Percentiles rank a stretch among this genome's conserved stretches.
Conservation (phyloP, 1,284 basidiomycete species). For the Hymenochaete sp. region DNA sequence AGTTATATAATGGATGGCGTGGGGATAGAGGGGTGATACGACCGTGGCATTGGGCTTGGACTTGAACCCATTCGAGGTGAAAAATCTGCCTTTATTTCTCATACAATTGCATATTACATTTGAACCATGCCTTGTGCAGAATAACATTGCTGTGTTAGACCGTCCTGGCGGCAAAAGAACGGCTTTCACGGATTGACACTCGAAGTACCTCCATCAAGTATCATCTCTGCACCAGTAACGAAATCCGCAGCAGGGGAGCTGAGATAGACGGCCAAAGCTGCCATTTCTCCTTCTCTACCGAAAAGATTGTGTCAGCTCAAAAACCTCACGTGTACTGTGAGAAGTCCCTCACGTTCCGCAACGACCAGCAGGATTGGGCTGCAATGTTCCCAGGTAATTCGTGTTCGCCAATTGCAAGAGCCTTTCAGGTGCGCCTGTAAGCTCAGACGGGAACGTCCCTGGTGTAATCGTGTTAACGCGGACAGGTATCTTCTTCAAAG, state of each 20-base stretch:
- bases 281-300: conserved; percentile 59
- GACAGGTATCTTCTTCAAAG: conserved; percentile 55
- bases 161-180: too few species aligned
- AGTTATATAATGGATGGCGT: too few species aligned
- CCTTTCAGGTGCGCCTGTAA: conserved; percentile 44
- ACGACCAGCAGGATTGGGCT: conserved; percentile 51
- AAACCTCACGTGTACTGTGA: not conserved
- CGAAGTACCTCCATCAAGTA: conserved; percentile 64
- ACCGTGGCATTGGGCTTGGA: too few species aligned
- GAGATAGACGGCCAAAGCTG: conserved; percentile 65
- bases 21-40: too few species aligned
- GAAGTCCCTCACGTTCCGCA: conserved; percentile 49
- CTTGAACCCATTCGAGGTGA: too few species aligned
- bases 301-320: conserved; percentile 1
- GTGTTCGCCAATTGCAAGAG: conserved; percentile 41
- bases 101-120: too few species aligned
- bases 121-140: too few species aligned
- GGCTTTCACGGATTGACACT: conserved; percentile 73
- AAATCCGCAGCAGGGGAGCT: conserved; percentile 63
- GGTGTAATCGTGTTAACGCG: conserved; percentile 69
- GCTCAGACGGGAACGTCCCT: conserved; percentile 54
- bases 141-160: too few species aligned
- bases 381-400: conserved; percentile 46
- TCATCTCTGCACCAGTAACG: conserved; percentile 64
- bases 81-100: too few species aligned